Base-by-base conservation (phyloP, 805 yeast genomes). In the Myxozyma vanderwaltii region DNA sequence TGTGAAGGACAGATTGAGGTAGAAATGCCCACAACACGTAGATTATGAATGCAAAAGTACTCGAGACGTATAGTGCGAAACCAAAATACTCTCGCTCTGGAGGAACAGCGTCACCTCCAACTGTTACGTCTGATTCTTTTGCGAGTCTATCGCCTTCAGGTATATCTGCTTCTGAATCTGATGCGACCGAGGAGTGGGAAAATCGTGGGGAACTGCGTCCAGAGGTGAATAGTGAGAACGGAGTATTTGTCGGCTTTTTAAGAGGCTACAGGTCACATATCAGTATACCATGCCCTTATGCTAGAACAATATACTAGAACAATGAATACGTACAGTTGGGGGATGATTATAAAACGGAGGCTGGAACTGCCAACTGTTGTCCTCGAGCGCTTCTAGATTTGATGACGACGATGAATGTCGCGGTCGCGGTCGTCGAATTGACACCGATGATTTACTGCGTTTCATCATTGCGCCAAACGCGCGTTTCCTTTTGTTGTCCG, bases 21-120 rank as follows among this genome's bases (percentile, higher is more conserved):
- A 84, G 69, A 2, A 87, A 68, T 0, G 96, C 82, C 97, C 98
- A 92, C 3, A 81, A 60, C 1, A 85, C 63, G 80, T 88, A 88
- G 4, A 81, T 72, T 1, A 78, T 58, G 26, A 89, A 76, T 0
- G 81, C 77, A 1, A 84, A 73, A 0, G 86, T 79, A 15, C 87
- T 81, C 0, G 89, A 77, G 4, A 90, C 85, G 70, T 88, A 89
- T 21, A 87, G 79, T 35, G 92, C 89, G 74, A 91, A 94, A 10
- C 97, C 97, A 68, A 82, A 85, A 73, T 92, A 94, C 69, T 92
- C 98, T 21, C 65, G 59, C 27, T 68, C 70, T 1, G 76, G 76
- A 1, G 76, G 77, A 2, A 73, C 75, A 1, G 74, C 72, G 44
- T 66, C 66, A 45, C 74, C 74, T 19, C 76, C 75, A 15, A 72